Conservation (phyloP, 192 early-diverging fungal species). For the Umbelopsis isabellina region DNA sequence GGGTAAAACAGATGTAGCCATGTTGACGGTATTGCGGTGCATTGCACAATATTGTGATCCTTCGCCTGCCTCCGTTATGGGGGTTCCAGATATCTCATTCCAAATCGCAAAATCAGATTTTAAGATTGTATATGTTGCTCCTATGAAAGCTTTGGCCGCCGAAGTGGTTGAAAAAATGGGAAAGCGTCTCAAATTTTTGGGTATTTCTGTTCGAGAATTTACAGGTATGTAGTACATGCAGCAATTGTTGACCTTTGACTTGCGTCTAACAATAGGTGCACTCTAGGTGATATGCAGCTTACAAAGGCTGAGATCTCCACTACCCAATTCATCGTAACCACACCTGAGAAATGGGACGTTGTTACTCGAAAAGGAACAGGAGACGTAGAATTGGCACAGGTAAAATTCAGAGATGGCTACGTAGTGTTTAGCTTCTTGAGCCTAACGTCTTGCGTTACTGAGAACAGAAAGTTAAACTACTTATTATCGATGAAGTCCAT, state of each 20-base stretch:
- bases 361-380: constrained; percentile 97
- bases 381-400: constrained; percentile 86
- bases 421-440: too few species aligned
- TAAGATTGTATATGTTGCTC: constrained; percentile 99
- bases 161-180: constrained; percentile 96
- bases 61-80: constrained; percentile 69
- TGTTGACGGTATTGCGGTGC: constrained; percentile 92
- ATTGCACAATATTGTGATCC: constrained; percentile 81
- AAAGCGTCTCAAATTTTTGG: constrained; percentile 71
- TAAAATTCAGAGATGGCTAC: constrained; percentile 49
- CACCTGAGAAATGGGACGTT: constrained; percentile 99
- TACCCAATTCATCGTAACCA: constrained; percentile 97
- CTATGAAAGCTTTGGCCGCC: constrained; percentile 99
- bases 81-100: constrained; percentile 49
- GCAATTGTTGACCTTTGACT: too few species aligned
- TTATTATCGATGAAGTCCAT: constrained; percentile 98
- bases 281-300: constrained; percentile 76
- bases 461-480: constrained; percentile 72
- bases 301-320: constrained; percentile 97
- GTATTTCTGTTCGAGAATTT: constrained; percentile 92
- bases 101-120: constrained; percentile 83
- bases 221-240: constrained; percentile 59
- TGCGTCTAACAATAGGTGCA: constrained; percentile 33
- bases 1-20: constrained; percentile 98
- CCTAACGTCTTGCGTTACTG: too few species aligned